Conservation (phyloP, 73 alveolate species). For the Effrenium voratum region DNA sequence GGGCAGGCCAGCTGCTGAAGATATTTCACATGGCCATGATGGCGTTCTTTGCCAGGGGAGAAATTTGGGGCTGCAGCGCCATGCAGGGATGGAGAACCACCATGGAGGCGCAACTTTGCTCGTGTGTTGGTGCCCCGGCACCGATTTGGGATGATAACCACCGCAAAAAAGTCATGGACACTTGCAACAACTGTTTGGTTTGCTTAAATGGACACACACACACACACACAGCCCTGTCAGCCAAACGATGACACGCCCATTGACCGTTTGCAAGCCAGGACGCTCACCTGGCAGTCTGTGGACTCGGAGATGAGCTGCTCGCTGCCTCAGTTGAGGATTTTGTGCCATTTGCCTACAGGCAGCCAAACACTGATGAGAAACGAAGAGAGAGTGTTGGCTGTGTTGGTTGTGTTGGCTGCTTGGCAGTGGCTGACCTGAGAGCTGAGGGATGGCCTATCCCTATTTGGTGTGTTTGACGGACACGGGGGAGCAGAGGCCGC, state of each 20-base stretch:
- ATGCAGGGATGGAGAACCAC: constrained; percentile 93
- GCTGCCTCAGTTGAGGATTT: too few species aligned
- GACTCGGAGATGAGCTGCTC: background rate
- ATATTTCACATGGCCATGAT: background rate
- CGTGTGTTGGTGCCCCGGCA: too few species aligned
- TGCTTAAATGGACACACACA: too few species aligned
- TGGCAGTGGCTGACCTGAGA: background rate
- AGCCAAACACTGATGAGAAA: too few species aligned
- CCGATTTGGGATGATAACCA: too few species aligned
- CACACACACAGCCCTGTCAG: too few species aligned
- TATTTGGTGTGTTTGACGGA: constrained; percentile 84
- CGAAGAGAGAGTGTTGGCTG: too few species aligned
- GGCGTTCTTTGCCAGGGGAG: background rate
- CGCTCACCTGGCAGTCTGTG: constrained; percentile 67
- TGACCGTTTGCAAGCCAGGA: too few species aligned
- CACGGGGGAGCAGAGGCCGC: constrained; percentile 87
- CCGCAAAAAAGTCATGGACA: too few species aligned
- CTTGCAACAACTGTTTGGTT: too few species aligned
- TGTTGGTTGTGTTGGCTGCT: background rate
- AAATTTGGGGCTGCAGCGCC: constrained; percentile 75
- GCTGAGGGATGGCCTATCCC: constrained; percentile 71
- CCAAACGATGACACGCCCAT: too few species aligned
- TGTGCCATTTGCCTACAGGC: too few species aligned
- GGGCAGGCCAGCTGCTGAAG: background rate
- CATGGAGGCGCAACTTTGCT: constrained; percentile 51